These are phyloP conservation scores for Heliosperma pusillum DNA, from an alignment of 148 eudicot species.

Conservation along the genomic window DNA sequence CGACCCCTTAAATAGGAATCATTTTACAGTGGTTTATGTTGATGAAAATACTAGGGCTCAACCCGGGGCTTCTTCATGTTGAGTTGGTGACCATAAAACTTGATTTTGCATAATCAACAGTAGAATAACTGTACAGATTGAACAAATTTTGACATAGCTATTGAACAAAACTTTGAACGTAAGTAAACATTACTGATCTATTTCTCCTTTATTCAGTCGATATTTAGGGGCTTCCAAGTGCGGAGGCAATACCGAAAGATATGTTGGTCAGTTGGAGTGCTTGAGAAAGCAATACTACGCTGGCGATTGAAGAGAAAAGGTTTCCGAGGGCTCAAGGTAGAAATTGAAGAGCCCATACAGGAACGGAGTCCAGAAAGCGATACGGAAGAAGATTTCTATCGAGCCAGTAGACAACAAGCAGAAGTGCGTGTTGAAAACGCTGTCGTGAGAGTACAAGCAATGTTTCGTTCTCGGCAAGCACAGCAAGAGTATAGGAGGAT, in stretches of 20 bases:
- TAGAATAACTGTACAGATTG: neutral
- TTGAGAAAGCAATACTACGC: constrained; percentile 83
- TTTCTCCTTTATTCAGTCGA: constrained; percentile 42
- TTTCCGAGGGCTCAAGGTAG: constrained; percentile 64
- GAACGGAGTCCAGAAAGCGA: constrained; percentile 41
- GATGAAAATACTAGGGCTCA: neutral
- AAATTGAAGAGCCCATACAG: constrained; percentile 32
- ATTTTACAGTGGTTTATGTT: neutral
- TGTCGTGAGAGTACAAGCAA: constrained; percentile 80
- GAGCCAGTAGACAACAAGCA: constrained; percentile 82
- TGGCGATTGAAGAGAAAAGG: constrained; percentile 89
- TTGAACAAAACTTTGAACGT: neutral
- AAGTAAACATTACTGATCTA: neutral
- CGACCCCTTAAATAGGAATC: neutral
- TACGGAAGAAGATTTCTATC: constrained; percentile 79
- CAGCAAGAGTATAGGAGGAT: constrained; percentile 86
- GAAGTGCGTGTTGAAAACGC: constrained; percentile 91
- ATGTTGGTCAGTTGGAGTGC: constrained; percentile 82
- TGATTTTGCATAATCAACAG: neutral
- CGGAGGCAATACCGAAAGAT: constrained; percentile 74
- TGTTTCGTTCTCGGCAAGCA: constrained; percentile 90
- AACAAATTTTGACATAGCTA: neutral
- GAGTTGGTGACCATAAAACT: neutral
- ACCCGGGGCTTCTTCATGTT: neutral
- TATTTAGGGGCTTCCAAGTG: constrained; percentile 71